Conservation (phyloP, 352 stramenopile genomes). For the Globisporangium uncinulatum region DNA sequence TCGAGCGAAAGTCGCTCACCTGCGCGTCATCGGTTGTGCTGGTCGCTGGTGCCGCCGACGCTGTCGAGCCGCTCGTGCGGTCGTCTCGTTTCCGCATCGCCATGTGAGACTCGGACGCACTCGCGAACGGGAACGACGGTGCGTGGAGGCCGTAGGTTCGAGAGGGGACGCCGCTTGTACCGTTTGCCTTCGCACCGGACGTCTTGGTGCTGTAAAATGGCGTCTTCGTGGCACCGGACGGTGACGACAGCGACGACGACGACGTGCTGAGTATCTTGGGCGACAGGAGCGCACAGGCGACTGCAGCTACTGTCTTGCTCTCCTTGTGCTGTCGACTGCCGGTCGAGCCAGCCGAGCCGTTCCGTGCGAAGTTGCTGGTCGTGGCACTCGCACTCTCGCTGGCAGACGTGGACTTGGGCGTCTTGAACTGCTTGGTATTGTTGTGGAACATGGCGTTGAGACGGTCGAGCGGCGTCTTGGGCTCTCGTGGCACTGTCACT, state of each 20-base stretch:
- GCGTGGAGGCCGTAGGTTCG: constrained; percentile 4
- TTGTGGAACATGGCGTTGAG: constrained; percentile 29
- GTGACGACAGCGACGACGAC: background rate
- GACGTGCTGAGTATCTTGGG: constrained; percentile 3
- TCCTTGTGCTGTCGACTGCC: constrained; percentile 4
- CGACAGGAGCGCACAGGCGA: constrained; percentile 8
- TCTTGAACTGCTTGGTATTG: constrained; percentile 29
- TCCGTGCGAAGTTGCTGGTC: background rate
- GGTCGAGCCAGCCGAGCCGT: background rate
- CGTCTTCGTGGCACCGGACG: constrained; percentile 5
- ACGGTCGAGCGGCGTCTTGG: constrained; percentile 20
- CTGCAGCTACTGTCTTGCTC: constrained; percentile 4
- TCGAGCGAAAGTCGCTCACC: constrained; percentile 9
- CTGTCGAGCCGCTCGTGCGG: constrained; percentile 6
- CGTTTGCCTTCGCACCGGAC: background rate
- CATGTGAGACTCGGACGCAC: constrained; percentile 3
- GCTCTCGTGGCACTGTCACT: constrained; percentile 1
- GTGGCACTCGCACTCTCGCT: constrained; percentile 5
- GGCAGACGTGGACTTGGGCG: constrained; percentile 19
- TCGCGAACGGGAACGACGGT: constrained; percentile 1
- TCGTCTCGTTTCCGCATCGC: constrained; percentile 7
- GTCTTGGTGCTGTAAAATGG: constrained; percentile 7
- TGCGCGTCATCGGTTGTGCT: background rate
- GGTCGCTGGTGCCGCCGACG: background rate
- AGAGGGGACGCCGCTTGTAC: background rate